A percentile compares a stretch with the other conserved stretches of the same genome.
phyloP scores from a whole-genome alignment of 164 flowering plant species.

The Macadamia tetraphylla region DNA sequence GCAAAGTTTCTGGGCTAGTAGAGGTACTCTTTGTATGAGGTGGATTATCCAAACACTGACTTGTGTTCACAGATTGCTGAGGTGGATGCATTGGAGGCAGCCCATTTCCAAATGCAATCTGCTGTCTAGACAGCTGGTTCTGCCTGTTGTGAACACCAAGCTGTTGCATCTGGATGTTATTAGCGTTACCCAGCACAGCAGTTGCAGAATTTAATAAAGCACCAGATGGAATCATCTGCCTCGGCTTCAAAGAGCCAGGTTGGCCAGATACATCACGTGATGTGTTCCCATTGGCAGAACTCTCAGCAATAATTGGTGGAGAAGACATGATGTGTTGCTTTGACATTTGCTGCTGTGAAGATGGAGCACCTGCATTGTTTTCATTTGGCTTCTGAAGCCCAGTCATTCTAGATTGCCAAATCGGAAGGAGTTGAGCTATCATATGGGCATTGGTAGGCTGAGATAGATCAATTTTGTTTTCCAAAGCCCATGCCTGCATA shows the following conservation, averaged over 20 bases:
- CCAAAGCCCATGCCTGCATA: constrained; percentile 82
- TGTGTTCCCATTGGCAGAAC: constrained; percentile 62
- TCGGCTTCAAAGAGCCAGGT: constrained; percentile 53
- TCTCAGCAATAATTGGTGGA: constrained; percentile 53
- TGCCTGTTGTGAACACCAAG: constrained; percentile 45
- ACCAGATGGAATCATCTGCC: constrained; percentile 45
- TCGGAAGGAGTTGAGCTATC: constrained; percentile 69
- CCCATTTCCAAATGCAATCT: constrained; percentile 44
- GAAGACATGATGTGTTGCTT: constrained; percentile 60
- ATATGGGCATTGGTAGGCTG: constrained; percentile 71
- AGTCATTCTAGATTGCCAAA: constrained; percentile 64
- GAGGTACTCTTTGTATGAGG: constrained; percentile 29
- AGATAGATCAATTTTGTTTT: constrained; percentile 80
- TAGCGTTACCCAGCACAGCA: constrained; percentile 30
- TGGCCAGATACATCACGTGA: constrained; percentile 74
- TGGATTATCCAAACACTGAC: constrained; percentile 45
- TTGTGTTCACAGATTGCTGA: constrained; percentile 42
- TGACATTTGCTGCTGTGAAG: constrained; percentile 34
- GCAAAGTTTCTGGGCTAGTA: constrained; percentile 40
- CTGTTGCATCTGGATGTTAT: constrained; percentile 44
- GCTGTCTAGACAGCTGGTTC: constrained; percentile 48
- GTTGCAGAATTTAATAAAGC: constrained; percentile 39
- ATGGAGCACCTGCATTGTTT: constrained; percentile 34
- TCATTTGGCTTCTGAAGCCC: constrained; percentile 69
- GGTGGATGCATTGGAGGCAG: constrained; percentile 55